Conservation (phyloP, 176 grass and related monocot genomes). For the Neostapfia colusana region DNA sequence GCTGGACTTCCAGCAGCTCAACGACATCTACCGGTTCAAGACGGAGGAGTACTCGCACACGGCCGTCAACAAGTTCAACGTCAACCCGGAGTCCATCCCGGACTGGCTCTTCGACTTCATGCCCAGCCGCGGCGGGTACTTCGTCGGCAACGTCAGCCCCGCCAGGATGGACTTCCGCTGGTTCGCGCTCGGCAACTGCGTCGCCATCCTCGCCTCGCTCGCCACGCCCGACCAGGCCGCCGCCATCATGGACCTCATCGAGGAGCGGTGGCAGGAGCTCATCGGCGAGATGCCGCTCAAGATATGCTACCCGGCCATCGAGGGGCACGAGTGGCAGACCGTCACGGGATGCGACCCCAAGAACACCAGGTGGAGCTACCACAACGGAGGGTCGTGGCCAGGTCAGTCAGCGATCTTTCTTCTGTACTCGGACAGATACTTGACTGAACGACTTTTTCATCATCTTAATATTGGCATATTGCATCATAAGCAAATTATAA, state of each 20-base stretch:
- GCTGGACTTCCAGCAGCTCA: constrained; percentile 86
- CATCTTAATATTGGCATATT: too few species aligned
- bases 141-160: constrained; percentile 91
- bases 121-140: constrained; percentile 79
- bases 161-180: constrained; percentile 96
- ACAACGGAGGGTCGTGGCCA: constrained; percentile 94
- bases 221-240: constrained; percentile 77
- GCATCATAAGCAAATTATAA: too few species aligned
- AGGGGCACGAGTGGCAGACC: constrained; percentile 74
- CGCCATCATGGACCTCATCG: constrained; percentile 91
- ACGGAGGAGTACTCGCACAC: constrained; percentile 99
- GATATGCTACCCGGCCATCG: constrained; percentile 82
- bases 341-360: constrained; percentile 89
- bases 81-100: constrained; percentile 95
- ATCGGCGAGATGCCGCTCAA: constrained; percentile 92
- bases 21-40: constrained; percentile 82
- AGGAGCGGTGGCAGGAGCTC: constrained; percentile 90
- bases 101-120: constrained; percentile 97
- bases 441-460: neutral
- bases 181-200: constrained; percentile 87
- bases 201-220: constrained; percentile 83
- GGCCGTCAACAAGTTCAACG: constrained; percentile 98
- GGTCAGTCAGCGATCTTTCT: constrained; percentile 27
- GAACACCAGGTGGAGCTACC: constrained; percentile 96
- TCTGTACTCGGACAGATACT: neutral